These are phyloP conservation scores for Phytophthora fragariaefolia DNA, from an alignment of 352 stramenopile genomes.

Conservation along the genomic window DNA sequence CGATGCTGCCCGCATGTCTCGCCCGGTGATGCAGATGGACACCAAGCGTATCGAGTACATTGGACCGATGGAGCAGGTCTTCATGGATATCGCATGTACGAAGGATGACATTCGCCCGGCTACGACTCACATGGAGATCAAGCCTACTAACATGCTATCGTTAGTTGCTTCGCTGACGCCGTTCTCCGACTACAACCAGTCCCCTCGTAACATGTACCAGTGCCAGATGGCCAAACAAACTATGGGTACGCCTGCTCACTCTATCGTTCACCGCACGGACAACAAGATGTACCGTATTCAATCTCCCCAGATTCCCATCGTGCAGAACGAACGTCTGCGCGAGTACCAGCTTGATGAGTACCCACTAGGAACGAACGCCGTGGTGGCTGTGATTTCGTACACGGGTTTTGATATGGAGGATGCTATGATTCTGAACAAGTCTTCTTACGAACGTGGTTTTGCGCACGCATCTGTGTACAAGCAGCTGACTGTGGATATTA, in stretches of 20 bases:
- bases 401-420: conserved; percentile 98
- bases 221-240: conserved; percentile 99
- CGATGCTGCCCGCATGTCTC: conserved; percentile 94
- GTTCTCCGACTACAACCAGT: conserved; percentile 99
- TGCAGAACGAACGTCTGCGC: conserved; percentile 96
- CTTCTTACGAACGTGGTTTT: conserved; percentile 98
- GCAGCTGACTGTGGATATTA: conserved; percentile 95
- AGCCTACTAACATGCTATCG: conserved; percentile 99
- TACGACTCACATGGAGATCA: conserved; percentile 98
- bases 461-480: conserved; percentile 99
- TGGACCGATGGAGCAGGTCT: conserved; percentile 97
- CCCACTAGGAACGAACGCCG: conserved; percentile 98
- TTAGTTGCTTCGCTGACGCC: conserved; percentile 98
- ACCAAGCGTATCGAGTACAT: conserved; percentile 96
- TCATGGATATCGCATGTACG: conserved; percentile 98
- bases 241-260: conserved; percentile 99
- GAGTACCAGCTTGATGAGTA: conserved; percentile 99
- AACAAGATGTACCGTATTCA: conserved; percentile 99
- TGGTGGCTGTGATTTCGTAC: conserved; percentile 99
- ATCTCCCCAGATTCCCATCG: conserved; percentile 98
- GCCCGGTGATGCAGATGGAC: conserved; percentile 92
- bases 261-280: conserved; percentile 95
- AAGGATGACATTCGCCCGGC: conserved; percentile 95
- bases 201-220: conserved; percentile 99
- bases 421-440: conserved; percentile 99